Evolutionary conservation across 345 rosid genomes (phyloP).

Genomic region (Kernera saxatilis): DNA sequence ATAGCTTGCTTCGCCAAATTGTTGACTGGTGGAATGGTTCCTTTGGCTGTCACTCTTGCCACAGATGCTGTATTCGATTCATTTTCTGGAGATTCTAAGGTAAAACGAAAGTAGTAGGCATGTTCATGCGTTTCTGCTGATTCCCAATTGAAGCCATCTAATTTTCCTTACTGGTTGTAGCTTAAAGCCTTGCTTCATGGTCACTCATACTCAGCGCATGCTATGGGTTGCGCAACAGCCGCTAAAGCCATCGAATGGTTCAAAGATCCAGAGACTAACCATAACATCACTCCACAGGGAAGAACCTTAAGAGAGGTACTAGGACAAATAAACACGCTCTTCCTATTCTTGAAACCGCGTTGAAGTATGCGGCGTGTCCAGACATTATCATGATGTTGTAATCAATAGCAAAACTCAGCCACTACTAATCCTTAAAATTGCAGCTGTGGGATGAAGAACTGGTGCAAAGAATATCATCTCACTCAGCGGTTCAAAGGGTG

Average conservation of each 20-base stretch:
- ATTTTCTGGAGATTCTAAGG: constrained; percentile 92
- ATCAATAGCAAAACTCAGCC: neutral
- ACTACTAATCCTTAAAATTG: constrained; percentile 17
- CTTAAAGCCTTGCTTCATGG: constrained; percentile 93
- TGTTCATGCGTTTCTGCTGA: neutral
- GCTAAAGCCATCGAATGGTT: constrained; percentile 79
- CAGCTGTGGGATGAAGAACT: constrained; percentile 80
- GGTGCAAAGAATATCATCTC: constrained; percentile 59
- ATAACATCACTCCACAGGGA: constrained; percentile 46
- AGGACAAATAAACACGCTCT: neutral
- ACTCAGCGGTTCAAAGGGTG: constrained; percentile 70
- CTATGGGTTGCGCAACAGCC: constrained; percentile 91
- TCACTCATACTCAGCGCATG: constrained; percentile 92
- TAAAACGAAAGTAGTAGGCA: constrained; percentile 17
- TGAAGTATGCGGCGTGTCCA: neutral
- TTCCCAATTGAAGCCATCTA: constrained; percentile 3
- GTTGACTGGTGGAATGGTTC: constrained; percentile 87
- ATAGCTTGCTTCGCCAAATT: constrained; percentile 92
- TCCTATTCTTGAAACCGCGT: neutral
- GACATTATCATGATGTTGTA: neutral
- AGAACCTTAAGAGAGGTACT: constrained; percentile 70
- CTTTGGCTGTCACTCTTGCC: constrained; percentile 87
- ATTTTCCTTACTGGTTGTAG: constrained; percentile 34
- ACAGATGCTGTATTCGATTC: constrained; percentile 64
- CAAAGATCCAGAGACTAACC: constrained; percentile 72